Evolutionary conservation across 306 rosid species (phyloP).

Genomic region (Castanopsis chinensis): DNA sequence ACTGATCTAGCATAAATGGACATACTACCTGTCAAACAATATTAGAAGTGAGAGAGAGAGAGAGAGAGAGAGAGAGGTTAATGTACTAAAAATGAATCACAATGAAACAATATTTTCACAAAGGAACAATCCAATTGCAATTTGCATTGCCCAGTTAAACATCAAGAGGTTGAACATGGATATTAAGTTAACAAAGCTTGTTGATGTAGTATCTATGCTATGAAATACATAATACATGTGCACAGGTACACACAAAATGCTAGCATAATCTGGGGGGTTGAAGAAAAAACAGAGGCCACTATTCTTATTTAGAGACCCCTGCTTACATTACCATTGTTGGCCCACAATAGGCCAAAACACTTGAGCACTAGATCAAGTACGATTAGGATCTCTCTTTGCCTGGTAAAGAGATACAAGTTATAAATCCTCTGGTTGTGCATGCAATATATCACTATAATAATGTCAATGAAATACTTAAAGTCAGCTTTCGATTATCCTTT

Average conservation of each 20-base stretch:
- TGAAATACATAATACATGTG: neutral
- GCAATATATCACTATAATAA: too few species aligned
- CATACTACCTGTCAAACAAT: constrained; percentile 58
- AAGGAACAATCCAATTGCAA: neutral
- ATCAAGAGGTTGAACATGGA: neutral
- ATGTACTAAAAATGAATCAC: neutral
- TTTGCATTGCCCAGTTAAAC: constrained; percentile 1
- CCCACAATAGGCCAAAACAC: too few species aligned
- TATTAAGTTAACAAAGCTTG: neutral
- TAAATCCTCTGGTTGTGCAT: too few species aligned
- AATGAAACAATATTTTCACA: neutral
- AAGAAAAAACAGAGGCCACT: neutral
- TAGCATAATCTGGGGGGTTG: neutral
- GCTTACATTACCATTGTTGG: too few species aligned
- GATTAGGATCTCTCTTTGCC: too few species aligned
- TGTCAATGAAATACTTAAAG: too few species aligned
- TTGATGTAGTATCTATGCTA: neutral
- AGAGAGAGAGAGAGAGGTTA: neutral
- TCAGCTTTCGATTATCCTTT: neutral
- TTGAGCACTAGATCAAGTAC: too few species aligned
- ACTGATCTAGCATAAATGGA: constrained; percentile 80
- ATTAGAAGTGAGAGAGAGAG: neutral
- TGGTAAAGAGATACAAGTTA: too few species aligned
- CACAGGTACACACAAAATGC: constrained; percentile 2
- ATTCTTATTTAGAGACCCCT: too few species aligned